phyloP scores from a whole-genome alignment of 441 rosid species.

The Syzygium malaccense region DNA sequence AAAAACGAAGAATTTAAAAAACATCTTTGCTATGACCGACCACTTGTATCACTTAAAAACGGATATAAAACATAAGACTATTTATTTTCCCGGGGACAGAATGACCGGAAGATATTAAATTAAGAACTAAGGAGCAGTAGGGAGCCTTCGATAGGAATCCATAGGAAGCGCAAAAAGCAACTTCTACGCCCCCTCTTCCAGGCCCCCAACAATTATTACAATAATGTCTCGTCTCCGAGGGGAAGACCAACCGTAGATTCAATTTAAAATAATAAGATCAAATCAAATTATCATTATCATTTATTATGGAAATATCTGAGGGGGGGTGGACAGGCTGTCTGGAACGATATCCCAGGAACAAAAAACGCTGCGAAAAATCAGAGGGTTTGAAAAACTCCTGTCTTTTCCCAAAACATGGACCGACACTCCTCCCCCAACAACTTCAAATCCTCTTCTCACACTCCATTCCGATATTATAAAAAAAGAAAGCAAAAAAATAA shows the following conservation, averaged over 20 bases:
- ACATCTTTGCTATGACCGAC: background rate
- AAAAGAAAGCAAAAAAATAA: background rate
- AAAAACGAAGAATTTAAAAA: background rate
- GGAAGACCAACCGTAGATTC: background rate
- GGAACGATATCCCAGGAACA: background rate
- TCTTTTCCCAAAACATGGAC: background rate
- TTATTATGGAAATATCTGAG: background rate
- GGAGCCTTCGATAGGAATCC: background rate
- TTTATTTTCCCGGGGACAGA: background rate
- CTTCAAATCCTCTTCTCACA: background rate
- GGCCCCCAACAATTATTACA: background rate
- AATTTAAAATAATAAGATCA: background rate
- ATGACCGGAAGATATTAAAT: background rate
- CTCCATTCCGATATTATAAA: background rate
- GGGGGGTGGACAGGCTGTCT: background rate
- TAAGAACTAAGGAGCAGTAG: background rate
- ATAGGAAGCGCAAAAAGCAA: background rate
- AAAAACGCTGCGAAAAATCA: background rate
- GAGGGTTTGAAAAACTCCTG: background rate
- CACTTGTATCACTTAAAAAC: background rate
- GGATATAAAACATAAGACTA: no score
- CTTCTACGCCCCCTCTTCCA: background rate
- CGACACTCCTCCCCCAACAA: background rate
- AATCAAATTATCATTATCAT: background rate
- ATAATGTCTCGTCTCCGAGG: background rate